Evolutionary conservation across 176 grass and related monocot species (phyloP), one percentile per base, ranked within the genome.

Genomic region (Saccharum officinarum): DNA sequence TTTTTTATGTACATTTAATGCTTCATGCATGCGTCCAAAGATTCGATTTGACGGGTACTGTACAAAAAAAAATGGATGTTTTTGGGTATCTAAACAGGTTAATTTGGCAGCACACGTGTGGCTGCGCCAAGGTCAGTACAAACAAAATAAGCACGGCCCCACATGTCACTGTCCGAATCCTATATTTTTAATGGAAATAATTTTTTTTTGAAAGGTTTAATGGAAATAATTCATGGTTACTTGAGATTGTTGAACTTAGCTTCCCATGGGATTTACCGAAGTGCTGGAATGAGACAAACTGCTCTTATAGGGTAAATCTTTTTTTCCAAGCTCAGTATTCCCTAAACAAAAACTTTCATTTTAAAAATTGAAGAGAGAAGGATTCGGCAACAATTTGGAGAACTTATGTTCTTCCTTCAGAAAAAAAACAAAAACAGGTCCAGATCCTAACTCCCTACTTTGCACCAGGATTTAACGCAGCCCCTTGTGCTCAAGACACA

Each of bases 341-440:
- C 39, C 1, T 8, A 0, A 57, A 81, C 47, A 20, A 57, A 54
- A 78, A 73, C 2, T 4, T 26, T 2, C 2, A 73, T 9, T 11
- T 25, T 0, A 75, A 52, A 67, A 41, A 44, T 82, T 73, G 1
- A 52, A 5, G 28, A 20, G 13, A 63, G 14, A 15, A 11, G 0
- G 2, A 26, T 16, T 10, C 41, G 26, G 26, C 52, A 74, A 80
- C 31, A 83, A 54, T 62, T 64, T 49, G 80, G 69, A 84, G 50
- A 76, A 63, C 49, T 84, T 34, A 52, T 84, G 46, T 75, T 64
- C 76, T 55, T 84, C 89, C 69, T 80, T 70, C 1, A 61, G 33
- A 40, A 72, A 41, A 63, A 40, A 10, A 26, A 62, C 1, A 62
- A 26, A 25, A 72, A 63, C 8, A n/a, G 73, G 22, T 50, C 52